Evolutionary conservation across 768 basidiomycete genomes (phyloP), one percentile per base, ranked within the genome.

Genomic region (Pisolithus albus): DNA sequence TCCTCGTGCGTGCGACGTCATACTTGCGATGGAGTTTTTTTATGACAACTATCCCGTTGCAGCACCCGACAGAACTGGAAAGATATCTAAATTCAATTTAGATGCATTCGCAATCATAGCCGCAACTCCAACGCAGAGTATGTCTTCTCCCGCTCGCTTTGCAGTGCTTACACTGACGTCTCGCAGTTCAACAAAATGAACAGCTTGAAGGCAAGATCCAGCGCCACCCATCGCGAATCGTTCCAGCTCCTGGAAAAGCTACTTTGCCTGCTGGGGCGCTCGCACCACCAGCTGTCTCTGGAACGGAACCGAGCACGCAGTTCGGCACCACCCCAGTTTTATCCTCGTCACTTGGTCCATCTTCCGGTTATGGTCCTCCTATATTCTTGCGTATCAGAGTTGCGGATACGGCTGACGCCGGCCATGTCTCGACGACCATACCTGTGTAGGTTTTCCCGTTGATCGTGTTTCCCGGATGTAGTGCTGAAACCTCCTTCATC

Each of bases 31-130:
- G 30, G 23, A 30, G 7, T 21, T n/a, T 51, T 59, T 21, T 37
- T 30, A n/a, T n/a, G 6, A 50, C 0, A 50, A 10, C n/a, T 8
- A 36, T 36, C 37, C n/a, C 16, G 37, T 19, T 56, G n/a, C 57
- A 95, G 95, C 95, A 0, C 88, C 94, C 8, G 96, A 97, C 65
- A 77, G 96, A 19, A 83, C 83, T 36, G 82, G 88, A 1, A 86
- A 86, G 60, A 82, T 95, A 19, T 76, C 81, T n/a, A 95, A 91
- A 62, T 97, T 98, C 70, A 86, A 85, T 47, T 86, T 92, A 41
- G 86, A 86, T 42, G 89, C 89, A 13, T 98, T 91, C 65, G 95
- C 93, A 3, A 78, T 97, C 26, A 74, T 91, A 48, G 87, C 88
- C 52, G 89, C 91, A 0, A 81, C 80, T 11, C 61, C 79, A 0